Evolutionary conservation across 1,284 basidiomycete species (phyloP).

Genomic region (Ustilago hordei): DNA sequence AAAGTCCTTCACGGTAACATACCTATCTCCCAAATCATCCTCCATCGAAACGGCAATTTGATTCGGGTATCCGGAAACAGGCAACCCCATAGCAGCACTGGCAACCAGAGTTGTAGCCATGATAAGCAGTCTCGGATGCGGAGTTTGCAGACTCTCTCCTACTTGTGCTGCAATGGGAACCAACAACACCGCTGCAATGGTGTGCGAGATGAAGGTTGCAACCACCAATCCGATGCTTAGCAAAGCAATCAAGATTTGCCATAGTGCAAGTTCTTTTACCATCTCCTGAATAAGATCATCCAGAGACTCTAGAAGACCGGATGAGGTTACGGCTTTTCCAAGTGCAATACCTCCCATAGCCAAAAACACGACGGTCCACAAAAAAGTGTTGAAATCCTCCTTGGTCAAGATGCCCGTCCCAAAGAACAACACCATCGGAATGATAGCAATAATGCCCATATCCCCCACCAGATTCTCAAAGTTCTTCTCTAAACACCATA

Average conservation of each 20-base stretch:
- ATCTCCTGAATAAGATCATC: conserved; percentile 75
- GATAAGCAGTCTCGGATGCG: conserved; percentile 66
- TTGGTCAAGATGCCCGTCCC: conserved; percentile 93
- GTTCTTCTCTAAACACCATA: conserved; percentile 91
- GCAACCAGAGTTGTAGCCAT: conserved; percentile 85
- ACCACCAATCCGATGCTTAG: conserved; percentile 86
- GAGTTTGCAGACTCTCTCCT: conserved; percentile 76
- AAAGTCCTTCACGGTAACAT: conserved; percentile 76
- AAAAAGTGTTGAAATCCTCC: conserved; percentile 72
- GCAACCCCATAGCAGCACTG: conserved; percentile 97
- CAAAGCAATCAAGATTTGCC: conserved; percentile 85
- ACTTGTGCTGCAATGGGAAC: conserved; percentile 95
- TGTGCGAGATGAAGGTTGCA: conserved; percentile 70
- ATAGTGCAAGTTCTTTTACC: conserved; percentile 80
- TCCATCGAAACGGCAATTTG: conserved; percentile 80
- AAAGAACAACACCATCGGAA: conserved; percentile 94
- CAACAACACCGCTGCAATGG: conserved; percentile 90
- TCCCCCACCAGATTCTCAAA: conserved; percentile 87
- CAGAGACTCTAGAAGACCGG: conserved; percentile 78
- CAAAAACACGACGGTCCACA: conserved; percentile 69
- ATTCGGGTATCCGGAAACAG: conserved; percentile 96
- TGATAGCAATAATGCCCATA: conserved; percentile 93
- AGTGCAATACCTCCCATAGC: conserved; percentile 97
- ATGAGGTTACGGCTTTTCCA: conserved; percentile 91
- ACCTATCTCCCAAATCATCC: conserved; percentile 88